phyloP scores from a whole-genome alignment of 441 rosid species.

The Melastoma candidum region DNA sequence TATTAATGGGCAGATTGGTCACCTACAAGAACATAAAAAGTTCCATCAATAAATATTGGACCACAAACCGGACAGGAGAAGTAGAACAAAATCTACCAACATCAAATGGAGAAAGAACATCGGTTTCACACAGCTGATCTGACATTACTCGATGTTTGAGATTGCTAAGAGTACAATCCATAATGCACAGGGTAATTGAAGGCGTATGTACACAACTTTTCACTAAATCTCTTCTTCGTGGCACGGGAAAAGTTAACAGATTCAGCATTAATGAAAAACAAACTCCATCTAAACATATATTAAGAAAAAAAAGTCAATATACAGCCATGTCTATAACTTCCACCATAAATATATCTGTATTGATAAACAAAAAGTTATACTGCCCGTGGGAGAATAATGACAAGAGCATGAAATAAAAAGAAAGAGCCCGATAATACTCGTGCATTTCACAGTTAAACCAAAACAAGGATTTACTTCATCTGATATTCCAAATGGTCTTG shows the following conservation, averaged over 20 bases:
- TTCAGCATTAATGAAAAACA: background rate
- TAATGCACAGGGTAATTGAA: no score
- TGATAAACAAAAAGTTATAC: conserved; percentile 1
- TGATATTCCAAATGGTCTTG: conserved; percentile 53
- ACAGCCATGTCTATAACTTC: background rate
- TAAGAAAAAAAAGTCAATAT: background rate
- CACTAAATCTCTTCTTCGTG: background rate
- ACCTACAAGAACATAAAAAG: conserved; percentile 28
- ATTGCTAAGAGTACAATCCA: background rate
- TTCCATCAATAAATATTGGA: conserved; percentile 3
- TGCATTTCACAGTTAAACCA: no score
- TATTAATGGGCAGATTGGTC: conserved; percentile 53
- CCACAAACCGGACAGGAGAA: background rate
- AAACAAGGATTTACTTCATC: conserved; percentile 42
- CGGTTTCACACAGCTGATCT: background rate
- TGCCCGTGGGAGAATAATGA: background rate
- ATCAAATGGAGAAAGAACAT: background rate
- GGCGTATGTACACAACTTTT: no score
- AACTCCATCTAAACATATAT: background rate
- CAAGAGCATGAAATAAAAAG: background rate
- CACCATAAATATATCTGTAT: background rate
- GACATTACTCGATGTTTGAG: background rate
- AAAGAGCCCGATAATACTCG: background rate
- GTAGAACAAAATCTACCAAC: no score
- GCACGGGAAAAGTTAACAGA: conserved; percentile 1